These are phyloP conservation scores for Penicillium tannophilum DNA, from an alignment of 495 filamentous ascomycete species.

Conservation along the genomic window DNA sequence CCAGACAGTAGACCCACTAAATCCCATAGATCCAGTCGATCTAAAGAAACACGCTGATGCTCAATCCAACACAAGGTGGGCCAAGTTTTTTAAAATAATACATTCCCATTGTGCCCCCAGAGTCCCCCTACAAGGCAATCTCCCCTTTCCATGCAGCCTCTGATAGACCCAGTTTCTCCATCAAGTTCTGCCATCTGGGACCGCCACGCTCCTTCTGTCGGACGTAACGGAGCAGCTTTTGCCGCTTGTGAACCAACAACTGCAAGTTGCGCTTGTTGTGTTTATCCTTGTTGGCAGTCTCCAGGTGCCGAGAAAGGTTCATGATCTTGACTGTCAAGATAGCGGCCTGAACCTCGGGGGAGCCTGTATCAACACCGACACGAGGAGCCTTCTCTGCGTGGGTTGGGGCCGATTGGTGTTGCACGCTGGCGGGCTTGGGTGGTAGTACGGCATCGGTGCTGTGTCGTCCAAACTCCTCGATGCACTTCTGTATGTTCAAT, in stretches of 20 bases:
- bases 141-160: conserved; percentile 86
- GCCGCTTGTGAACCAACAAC: conserved; percentile 82
- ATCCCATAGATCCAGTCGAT: conserved; percentile 13
- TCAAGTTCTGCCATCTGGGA: conserved; percentile 80
- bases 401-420: conserved; percentile 27
- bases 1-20: conserved; percentile 15
- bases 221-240: conserved; percentile 85
- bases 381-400: conserved; percentile 60
- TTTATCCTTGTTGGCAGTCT: conserved; percentile 70
- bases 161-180: conserved; percentile 79
- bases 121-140: conserved; percentile 64
- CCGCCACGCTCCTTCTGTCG: conserved; percentile 88
- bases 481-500: conserved; percentile 78
- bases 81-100: conserved; percentile 12
- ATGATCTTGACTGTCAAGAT: conserved; percentile 94
- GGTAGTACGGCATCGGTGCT: conserved; percentile 73
- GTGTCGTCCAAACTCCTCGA: conserved; percentile 88
- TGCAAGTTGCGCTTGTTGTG: conserved; percentile 90
- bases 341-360: conserved; percentile 94
- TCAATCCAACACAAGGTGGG: conserved; percentile 12
- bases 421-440: conserved; percentile 49
- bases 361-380: conserved; percentile 87
- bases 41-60: conserved; percentile 22
- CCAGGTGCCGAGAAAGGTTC: conserved; percentile 63
- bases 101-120: not conserved